Base-by-base conservation (phyloP, 345 rosid genomes). In the Boechera stricta region DNA sequence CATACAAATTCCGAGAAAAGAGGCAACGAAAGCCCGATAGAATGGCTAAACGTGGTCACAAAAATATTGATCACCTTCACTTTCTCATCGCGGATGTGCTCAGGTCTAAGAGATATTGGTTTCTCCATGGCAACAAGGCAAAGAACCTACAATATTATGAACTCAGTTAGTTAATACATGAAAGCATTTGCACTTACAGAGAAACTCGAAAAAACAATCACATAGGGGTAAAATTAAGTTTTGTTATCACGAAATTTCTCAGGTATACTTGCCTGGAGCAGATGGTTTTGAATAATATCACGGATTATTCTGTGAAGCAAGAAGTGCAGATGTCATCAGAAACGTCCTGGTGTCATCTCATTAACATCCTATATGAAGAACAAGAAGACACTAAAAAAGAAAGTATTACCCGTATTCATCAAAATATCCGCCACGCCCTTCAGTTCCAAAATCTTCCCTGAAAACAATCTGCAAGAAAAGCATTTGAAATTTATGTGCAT, bases 351-450 rank as follows among this genome's bases (percentile, higher is more conserved):
- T 28, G 9, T 47, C 21, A 70, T 56, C 36, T 5, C 21, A 73
- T 29, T 74, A 24, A 75, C 33, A 33, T 42, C 21, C 11, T 29
- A 39, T 15, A 57, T 0, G n/a, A 58, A 51, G 67, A 29, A 48
- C 10, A 18, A 4, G 64, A 60, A 41, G 52, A 72, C n/a, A 63
- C 38, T 5, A 56, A 48, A 54, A 64, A 48, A 69, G 39, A 53
- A 54, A 45, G 6, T 57, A 69, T 26, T 51, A 95, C 98, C 99
- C 99, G 6, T 95, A 95, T 88, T 95, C 91, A 81, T 95, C 93
- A 69, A 95, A 95, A 77, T 95, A 95, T 81, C 99, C 99, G 41
- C 99, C 99, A 7, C 99, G 99, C 55, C 99, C 99, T 64, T 95
- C 99, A 28, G 98, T 92, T 83, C 99, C 99, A 82, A 95, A 95